phyloP scores from a whole-genome alignment of 257 asterid genomes.

The Solanum tarapatanum region DNA sequence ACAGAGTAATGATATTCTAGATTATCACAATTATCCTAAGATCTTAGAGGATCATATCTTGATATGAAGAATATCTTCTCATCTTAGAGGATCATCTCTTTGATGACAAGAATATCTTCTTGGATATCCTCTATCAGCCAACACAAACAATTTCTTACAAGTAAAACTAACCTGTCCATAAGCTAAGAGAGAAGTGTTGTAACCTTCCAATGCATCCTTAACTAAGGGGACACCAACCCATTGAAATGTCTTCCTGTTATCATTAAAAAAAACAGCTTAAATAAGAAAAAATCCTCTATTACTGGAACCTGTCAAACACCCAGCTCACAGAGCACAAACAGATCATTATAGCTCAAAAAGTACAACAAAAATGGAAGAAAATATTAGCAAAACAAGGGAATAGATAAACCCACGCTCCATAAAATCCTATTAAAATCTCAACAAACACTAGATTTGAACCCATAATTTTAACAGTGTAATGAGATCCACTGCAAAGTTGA shows the following conservation, averaged over 20 bases:
- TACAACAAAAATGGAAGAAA: neutral
- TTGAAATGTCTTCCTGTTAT: conserved; percentile 62
- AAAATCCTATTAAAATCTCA: neutral
- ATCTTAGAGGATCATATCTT: too few species aligned
- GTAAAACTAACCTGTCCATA: conserved; percentile 69
- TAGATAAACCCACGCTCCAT: neutral
- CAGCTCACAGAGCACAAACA: neutral
- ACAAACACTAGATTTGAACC: neutral
- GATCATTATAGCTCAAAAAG: neutral
- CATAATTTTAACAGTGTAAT: neutral
- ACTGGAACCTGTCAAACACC: conserved; percentile 25
- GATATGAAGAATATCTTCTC: too few species aligned
- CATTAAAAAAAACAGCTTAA: neutral
- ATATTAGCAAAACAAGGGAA: neutral
- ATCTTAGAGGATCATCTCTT: too few species aligned
- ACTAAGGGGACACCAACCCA: conserved; percentile 68
- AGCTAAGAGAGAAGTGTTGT: conserved; percentile 77
- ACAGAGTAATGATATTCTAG: too few species aligned
- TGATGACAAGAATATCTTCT: too few species aligned
- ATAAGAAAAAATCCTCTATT: neutral
- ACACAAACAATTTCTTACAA: too few species aligned
- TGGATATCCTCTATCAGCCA: too few species aligned
- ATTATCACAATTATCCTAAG: too few species aligned
- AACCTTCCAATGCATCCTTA: conserved; percentile 81
- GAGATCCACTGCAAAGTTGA: too few species aligned